phyloP scores from a whole-genome alignment of 176 grass and related monocot species.

The Urochloa ruziziensis region DNA sequence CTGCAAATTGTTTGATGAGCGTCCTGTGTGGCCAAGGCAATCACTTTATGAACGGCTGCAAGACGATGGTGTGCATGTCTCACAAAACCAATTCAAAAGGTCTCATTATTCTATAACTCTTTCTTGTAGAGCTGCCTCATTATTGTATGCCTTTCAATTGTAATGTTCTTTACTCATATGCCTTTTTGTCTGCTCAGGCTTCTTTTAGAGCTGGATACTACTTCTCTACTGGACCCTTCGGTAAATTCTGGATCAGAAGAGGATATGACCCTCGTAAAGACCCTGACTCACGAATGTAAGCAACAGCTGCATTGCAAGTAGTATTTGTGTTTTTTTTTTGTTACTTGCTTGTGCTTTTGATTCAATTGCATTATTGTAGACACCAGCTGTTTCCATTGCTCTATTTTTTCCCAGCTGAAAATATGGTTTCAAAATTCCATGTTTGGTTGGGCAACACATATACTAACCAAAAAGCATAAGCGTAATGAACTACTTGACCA shows the following conservation, averaged over 20 bases:
- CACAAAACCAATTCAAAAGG: slow-evolving; percentile 79
- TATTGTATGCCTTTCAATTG: slow-evolving; percentile 19
- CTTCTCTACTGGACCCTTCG: slow-evolving; percentile 87
- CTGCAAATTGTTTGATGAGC: slow-evolving; percentile 90
- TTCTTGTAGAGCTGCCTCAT: not conserved
- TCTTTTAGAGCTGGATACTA: slow-evolving; percentile 99
- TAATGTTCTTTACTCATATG: slow-evolving; percentile 9
- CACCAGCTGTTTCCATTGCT: not conserved
- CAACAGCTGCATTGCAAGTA: not conserved
- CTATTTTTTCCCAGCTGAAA: not conserved
- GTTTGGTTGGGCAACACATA: not conserved
- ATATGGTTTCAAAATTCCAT: not conserved
- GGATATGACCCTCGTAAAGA: slow-evolving; percentile 91
- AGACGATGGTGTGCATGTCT: slow-evolving; percentile 63
- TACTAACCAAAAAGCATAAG: not conserved
- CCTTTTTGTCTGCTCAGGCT: slow-evolving; percentile 54
- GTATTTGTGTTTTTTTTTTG: slow-evolving; percentile 6
- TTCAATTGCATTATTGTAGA: slow-evolving; percentile 20
- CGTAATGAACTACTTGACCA: not conserved
- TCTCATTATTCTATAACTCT: slow-evolving; percentile 27
- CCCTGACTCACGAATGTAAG: slow-evolving; percentile 83
- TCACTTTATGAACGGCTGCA: slow-evolving; percentile 78
- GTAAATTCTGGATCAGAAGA: slow-evolving; percentile 91
- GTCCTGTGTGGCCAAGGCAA: slow-evolving; percentile 84
- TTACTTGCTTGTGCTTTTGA: slow-evolving; percentile 27